Evolutionary conservation across 2,329 filamentous ascomycete species (phyloP).

Genomic region (Talaromyces funiculosus): DNA sequence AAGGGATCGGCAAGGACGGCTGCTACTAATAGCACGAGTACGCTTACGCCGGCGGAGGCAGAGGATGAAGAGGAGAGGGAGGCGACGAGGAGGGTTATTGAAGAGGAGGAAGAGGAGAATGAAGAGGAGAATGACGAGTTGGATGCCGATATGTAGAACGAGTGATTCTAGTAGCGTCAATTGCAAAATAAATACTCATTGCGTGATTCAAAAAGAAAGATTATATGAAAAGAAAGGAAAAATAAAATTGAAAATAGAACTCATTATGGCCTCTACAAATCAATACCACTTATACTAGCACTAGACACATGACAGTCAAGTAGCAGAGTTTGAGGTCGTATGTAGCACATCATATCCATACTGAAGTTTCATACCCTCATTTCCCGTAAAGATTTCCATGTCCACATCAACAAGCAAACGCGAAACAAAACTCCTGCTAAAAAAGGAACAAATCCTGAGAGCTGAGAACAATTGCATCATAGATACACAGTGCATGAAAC

Average conservation of each 20-base stretch:
- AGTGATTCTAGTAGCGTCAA: conserved; percentile 1
- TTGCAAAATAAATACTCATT: background rate
- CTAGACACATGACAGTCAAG: conserved; percentile 9
- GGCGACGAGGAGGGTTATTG: conserved; percentile 10
- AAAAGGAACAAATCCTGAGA: background rate
- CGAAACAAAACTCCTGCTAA: background rate
- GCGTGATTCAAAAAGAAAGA: too few species aligned
- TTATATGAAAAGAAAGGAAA: too few species aligned
- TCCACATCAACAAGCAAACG: background rate
- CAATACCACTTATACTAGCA: background rate
- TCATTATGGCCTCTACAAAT: background rate
- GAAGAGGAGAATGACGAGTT: conserved; percentile 9
- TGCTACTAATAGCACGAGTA: conserved; percentile 18
- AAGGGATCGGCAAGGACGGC: conserved; percentile 26
- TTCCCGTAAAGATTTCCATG: conserved; percentile 1
- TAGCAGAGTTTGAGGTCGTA: background rate
- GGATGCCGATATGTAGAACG: conserved; percentile 9
- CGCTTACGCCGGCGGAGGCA: conserved; percentile 14
- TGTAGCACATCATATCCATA: background rate
- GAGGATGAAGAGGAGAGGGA: conserved; percentile 18
- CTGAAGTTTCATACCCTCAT: conserved; percentile 1
- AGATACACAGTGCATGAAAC: background rate
- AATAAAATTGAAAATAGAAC: too few species aligned
- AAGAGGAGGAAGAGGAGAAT: conserved; percentile 18
- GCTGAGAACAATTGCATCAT: background rate